Conservation (phyloP, 2,329 filamentous ascomycete species). For the Cladophialophora yegresii region DNA sequence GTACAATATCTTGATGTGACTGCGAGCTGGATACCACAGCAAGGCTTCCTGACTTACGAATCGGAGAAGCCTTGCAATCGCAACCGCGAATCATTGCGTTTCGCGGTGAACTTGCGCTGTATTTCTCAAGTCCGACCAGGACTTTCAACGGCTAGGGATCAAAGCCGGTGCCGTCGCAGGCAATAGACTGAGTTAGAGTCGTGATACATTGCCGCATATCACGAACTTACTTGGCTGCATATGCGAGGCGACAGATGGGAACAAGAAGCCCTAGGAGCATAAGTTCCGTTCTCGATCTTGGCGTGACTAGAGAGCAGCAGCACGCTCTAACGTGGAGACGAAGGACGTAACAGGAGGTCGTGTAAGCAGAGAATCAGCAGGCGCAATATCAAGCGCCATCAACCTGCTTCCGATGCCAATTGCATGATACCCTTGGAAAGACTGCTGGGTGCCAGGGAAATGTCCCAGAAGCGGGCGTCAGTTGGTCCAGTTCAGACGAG, state of each 20-base stretch:
- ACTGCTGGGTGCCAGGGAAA: not conserved
- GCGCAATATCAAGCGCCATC: not conserved
- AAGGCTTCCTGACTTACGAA: not conserved
- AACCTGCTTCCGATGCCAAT: not conserved
- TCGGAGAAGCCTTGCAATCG: not conserved
- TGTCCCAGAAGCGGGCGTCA: not conserved
- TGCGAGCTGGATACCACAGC: not conserved
- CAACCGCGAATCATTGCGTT: not conserved
- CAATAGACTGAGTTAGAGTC: not conserved
- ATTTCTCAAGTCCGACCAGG: not conserved
- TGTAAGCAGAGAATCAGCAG: not conserved
- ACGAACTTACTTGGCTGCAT: not conserved
- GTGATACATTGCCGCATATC: not conserved
- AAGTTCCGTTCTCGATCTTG: not conserved
- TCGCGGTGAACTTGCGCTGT: not conserved
- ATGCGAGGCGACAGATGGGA: not conserved
- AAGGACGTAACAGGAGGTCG: not conserved
- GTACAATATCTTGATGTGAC: not conserved
- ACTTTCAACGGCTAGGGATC: not conserved
- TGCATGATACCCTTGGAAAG: not conserved
- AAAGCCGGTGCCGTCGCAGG: not conserved
- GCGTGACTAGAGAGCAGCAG: not conserved
- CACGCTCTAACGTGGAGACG: not conserved
- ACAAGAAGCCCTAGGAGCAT: not conserved
- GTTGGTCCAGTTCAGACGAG: not conserved